Percentiles rank a stretch among this genome's conserved stretches.
Conservation (phyloP, 768 basidiomycete genomes). For the Pisolithus albus region DNA sequence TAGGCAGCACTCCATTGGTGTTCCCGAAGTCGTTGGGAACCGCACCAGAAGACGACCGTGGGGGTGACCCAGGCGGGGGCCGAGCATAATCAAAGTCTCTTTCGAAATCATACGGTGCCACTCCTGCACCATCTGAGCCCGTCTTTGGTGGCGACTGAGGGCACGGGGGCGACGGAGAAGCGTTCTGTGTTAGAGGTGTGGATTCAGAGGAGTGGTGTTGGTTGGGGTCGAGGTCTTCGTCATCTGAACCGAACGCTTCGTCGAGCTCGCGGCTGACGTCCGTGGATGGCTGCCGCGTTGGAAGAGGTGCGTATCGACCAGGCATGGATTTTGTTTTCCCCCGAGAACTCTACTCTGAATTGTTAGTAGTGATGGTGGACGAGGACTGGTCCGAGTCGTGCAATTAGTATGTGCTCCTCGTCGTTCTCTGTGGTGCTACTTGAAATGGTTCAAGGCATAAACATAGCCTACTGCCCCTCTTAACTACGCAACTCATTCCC, state of each 20-base stretch:
- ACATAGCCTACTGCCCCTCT: too few relatives aligned
- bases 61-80: slow-evolving; percentile 78
- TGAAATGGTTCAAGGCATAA: too few relatives aligned
- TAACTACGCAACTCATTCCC: too few relatives aligned
- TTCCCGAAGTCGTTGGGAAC: slow-evolving; percentile 67
- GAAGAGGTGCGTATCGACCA: slow-evolving; percentile 46
- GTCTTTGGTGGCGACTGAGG: slow-evolving; percentile 13
- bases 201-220: slow-evolving; percentile 32
- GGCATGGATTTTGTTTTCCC: slow-evolving; percentile 30
- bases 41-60: slow-evolving; percentile 47
- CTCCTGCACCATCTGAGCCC: neutral
- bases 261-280: slow-evolving; percentile 58
- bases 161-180: slow-evolving; percentile 10
- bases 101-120: slow-evolving; percentile 70
- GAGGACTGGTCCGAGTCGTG: too few relatives aligned
- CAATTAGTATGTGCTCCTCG: too few relatives aligned
- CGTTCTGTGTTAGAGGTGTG: neutral
- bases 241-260: slow-evolving; percentile 66
- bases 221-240: slow-evolving; percentile 30
- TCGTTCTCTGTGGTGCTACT: too few relatives aligned
- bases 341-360: too few relatives aligned
- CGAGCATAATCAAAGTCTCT: slow-evolving; percentile 59
- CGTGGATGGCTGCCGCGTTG: slow-evolving; percentile 40
- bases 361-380: too few relatives aligned
- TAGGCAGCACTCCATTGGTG: slow-evolving; percentile 59